Evolutionary conservation across 1,284 basidiomycete genomes (phyloP), one percentile per base, ranked within the genome.

Genomic region (Tranzscheliella williamsii): DNA sequence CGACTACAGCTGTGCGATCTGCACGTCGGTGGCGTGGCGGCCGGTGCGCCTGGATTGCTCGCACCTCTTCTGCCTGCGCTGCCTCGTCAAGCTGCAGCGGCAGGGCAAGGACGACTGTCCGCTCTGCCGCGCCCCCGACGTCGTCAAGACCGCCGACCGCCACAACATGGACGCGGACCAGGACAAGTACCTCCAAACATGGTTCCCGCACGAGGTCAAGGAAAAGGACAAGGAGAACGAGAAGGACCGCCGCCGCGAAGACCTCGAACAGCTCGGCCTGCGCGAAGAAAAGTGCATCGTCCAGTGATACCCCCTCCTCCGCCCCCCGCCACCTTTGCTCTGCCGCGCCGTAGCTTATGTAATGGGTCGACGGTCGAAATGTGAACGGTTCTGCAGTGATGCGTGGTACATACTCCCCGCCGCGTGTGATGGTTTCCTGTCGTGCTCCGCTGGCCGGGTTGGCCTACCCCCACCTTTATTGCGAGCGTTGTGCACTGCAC

Each of bases 11-110:
- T 84, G 83, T 37, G 54, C 72, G 8, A 79, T 80, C 50, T 80
- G 79, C 57, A 77, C 76, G 5, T 78, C 78, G 23, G 70, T 80
- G 9, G 79, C 79, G 8, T 80, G 70, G 68, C 52, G 74, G 17
- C 70, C 76, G 8, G 90, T 97, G 45, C 82, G 91, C 4, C 82
- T 97, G 4, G 79, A 80, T 21, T 97, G 93, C 67, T 83, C 86
- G 0, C 93, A 96, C 78, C 80, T 94, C n/a, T 95, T 95, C 78
- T 96, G 92, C 68, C 89, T 84, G 48, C 84, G 86, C 39, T 95
- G 92, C 77, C 81, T 97, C 15, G 90, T 91, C 38, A 95, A 96
- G 80, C 88, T 97, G 85, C 93, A 97, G 80, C 89, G 88, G 72
- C 82, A 87, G 13, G 85, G 86, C 0, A 85, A 88, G 67, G 84